Evolutionary conservation across 2,329 filamentous ascomycete species (phyloP), one percentile per base, ranked within the genome.

Genomic region (Cyphellophora attinorum): DNA sequence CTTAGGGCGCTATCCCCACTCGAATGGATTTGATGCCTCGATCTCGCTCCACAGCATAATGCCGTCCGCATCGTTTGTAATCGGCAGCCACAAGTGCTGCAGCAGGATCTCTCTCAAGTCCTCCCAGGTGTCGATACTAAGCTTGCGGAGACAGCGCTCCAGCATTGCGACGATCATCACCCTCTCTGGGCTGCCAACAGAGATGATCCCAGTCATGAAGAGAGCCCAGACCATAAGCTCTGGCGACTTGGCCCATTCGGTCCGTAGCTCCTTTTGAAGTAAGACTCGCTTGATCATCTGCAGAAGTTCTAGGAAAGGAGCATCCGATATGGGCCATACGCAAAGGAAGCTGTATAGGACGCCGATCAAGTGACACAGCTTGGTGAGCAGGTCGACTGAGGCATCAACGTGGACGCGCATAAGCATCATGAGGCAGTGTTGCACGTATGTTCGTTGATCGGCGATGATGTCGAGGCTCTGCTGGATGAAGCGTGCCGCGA

Each of bases 41-140:
- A 37, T 27, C 21, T 37, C 28, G 5, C 25, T 19, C 34, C 34
- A 37, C 11, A 37, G 11, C 5, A 16, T 14, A 5, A 19, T 13
- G 6, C 34, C 34, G 29, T 37, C 34, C 15, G 15, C 27, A 18
- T 39, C 37, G 19, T 36, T 39, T 13, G 37, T 39, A 13, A 29
- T 17, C 11, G 37, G 37, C 10, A 43, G 13, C 31, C 34, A 31
- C 12, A 43, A 14, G 14, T 39, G 35, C 15, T 39, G 35, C 15
- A 43, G 35, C 10, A 41, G 32, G 18, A 45, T 34, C n/a, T 23
- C 33, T 19, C 29, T 35, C 13, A 39, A 33, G 11, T 10, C 18
- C 15, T 25, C 27, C 27, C 35, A 40, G 27, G 38, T 23, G 8
- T 38, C 35, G 14, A 38, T 30, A 16, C 16, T 5, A 13, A 38